Evolutionary conservation across 108 stramenopile species (phyloP), one percentile per base, ranked within the genome.

Genomic region (Discostella stelligeroides): DNA sequence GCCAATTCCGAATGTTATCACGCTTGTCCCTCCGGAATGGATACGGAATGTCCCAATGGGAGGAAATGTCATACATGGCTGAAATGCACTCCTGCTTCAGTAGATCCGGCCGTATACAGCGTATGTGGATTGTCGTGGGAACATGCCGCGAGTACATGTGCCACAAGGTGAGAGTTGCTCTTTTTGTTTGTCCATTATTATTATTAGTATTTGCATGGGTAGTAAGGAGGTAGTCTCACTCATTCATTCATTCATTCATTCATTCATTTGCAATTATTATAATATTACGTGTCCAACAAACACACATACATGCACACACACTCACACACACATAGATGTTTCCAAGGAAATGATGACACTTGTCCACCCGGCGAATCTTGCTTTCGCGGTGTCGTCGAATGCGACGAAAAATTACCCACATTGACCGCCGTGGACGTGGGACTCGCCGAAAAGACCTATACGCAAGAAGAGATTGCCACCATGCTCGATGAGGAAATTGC

Each of bases 381-480:
- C 57, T 79, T 66, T 29, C 59, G 70, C 0, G 63, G 63, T 18
- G 78, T 79, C 1, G 17, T 30, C 9, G 78, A 79, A 14, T 79
- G 78, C 48, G 69, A 60, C 30, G 37, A 56, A 0, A 65, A 79
- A 37, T 18, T 79, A 28, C 78, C 78, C 7, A 18, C 29, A 12
- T 58, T 79, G 28, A 79, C 78, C 0, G 78, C 78, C 15, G 70
- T 53, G 39, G 78, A 79, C 40, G 78, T 67, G 0, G 78, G 78
- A 0, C 48, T 60, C 0, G 78, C 28, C 14, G 60, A 72, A 28
- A 60, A 50, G 23, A 46, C 28, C 0, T 79, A 56, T 42, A 79
- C 78, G 13, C 41, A 67, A 27, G 78, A 79, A 50, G 77, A 78
- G 49, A 71, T 78, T 30, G 60, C 65, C 29, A 17, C 12, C 1